Percentiles rank a stretch among this genome's conserved stretches.
Evolutionary conservation across 2,329 filamentous ascomycete genomes (phyloP).

Genomic region (Aspergillus quadricinctus): DNA sequence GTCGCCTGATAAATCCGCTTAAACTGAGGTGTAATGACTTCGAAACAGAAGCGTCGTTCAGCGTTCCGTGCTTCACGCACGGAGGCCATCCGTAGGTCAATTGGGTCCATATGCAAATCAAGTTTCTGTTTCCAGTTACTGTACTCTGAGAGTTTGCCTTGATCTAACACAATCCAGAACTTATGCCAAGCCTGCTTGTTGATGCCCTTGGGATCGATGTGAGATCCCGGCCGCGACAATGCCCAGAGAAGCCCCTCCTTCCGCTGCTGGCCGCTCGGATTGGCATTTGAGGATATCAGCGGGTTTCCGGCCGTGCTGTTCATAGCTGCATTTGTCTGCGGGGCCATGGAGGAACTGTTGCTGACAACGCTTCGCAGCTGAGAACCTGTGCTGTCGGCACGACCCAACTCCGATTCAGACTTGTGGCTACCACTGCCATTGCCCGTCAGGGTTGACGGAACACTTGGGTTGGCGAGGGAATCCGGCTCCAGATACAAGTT

Average conservation of each 20-base stretch:
- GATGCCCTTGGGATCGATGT: slow-evolving; percentile 89
- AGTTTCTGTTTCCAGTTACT: slow-evolving; percentile 99
- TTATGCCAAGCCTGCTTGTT: slow-evolving; percentile 99
- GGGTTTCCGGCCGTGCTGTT: slow-evolving; percentile 13
- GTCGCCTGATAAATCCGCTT: slow-evolving; percentile 97
- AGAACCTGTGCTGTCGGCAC: slow-evolving; percentile 70
- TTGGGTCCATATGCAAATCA: slow-evolving; percentile 95
- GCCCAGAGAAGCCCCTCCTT: slow-evolving; percentile 97
- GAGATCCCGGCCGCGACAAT: slow-evolving; percentile 83
- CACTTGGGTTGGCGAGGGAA: slow-evolving; percentile 42
- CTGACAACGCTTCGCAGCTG: slow-evolving; percentile 54
- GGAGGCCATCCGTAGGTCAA: slow-evolving; percentile 93
- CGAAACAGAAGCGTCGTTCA: slow-evolving; percentile 93
- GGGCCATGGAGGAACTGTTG: slow-evolving; percentile 43
- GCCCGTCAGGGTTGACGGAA: slow-evolving; percentile 30
- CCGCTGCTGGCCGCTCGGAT: slow-evolving; percentile 57
- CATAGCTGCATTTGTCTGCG: slow-evolving; percentile 34
- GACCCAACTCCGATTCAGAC: slow-evolving; percentile 65
- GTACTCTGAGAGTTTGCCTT: slow-evolving; percentile 94
- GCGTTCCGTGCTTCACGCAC: slow-evolving; percentile 93
- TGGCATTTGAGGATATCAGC: background rate
- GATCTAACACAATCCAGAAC: slow-evolving; percentile 99
- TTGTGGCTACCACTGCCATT: slow-evolving; percentile 49
- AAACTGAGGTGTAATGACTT: slow-evolving; percentile 94
- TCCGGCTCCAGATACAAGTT: slow-evolving; percentile 68